phyloP scores from a whole-genome alignment of 192 early-diverging fungal species.

The Phlyctochytrium bullatum region DNA sequence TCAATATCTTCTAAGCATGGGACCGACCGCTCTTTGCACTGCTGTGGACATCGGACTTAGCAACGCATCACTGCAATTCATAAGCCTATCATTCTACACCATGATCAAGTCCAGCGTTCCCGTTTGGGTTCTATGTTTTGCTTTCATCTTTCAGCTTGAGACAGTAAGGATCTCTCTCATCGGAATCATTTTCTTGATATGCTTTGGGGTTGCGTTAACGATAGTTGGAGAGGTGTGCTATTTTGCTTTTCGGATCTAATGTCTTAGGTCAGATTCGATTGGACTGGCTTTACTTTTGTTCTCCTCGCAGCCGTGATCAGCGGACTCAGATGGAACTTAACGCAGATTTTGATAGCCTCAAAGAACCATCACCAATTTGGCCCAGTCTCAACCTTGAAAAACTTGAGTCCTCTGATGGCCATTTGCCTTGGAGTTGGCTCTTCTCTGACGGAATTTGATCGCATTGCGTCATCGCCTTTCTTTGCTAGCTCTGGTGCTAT shows the following conservation, averaged over 20 bases:
- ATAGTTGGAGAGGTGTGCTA: slow-evolving; percentile 50
- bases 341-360: slow-evolving; percentile 62
- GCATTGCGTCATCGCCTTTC: slow-evolving; percentile 50
- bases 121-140: slow-evolving; percentile 74
- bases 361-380: slow-evolving; percentile 32
- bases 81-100: slow-evolving; percentile 91
- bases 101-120: slow-evolving; percentile 56
- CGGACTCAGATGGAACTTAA: slow-evolving; percentile 87
- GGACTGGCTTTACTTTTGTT: slow-evolving; percentile 71
- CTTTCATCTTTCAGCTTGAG: slow-evolving; percentile 85
- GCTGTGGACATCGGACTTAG: slow-evolving; percentile 30
- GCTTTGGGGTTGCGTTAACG: slow-evolving; percentile 80
- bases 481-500: slow-evolving; percentile 40
- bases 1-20: slow-evolving; percentile 5
- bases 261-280: slow-evolving; percentile 73
- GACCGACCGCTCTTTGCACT: slow-evolving; percentile 18
- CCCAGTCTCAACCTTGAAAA: slow-evolving; percentile 80
- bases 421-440: slow-evolving; percentile 64
- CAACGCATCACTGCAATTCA: slow-evolving; percentile 48
- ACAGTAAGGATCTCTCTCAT: slow-evolving; percentile 61
- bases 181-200: slow-evolving; percentile 74
- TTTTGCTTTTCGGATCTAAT: background rate
- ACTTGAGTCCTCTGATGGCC: slow-evolving; percentile 78
- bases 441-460: slow-evolving; percentile 1
- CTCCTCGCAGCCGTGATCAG: slow-evolving; percentile 75